Conservation (phyloP, 2,329 filamentous ascomycete species). For the Teratosphaeria zuluensis region DNA sequence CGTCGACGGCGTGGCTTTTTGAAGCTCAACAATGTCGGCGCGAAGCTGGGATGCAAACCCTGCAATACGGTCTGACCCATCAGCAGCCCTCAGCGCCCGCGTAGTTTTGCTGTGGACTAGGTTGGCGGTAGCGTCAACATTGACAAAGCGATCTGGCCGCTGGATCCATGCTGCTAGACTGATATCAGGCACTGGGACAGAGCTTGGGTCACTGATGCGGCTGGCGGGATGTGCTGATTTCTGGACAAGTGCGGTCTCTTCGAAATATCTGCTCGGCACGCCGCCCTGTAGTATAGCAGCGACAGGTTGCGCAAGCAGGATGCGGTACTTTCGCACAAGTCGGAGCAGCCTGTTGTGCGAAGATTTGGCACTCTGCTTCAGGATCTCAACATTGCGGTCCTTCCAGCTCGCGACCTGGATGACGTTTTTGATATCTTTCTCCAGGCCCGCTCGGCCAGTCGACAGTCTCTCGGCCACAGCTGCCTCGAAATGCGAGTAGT, state of each 20-base stretch:
- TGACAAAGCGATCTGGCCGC: conserved; percentile 57
- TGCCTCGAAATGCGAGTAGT: conserved; percentile 62
- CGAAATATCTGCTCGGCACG: background rate
- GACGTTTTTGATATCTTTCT: conserved; percentile 89
- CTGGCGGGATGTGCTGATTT: background rate
- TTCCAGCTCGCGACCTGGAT: conserved; percentile 94
- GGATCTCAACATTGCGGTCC: conserved; percentile 84
- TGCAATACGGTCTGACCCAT: conserved; percentile 41
- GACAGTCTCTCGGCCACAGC: conserved; percentile 55
- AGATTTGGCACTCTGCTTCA: conserved; percentile 78
- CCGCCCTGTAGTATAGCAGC: conserved; percentile 42
- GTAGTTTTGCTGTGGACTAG: background rate
- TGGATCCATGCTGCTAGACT: conserved; percentile 21
- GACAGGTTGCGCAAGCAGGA: conserved; percentile 66
- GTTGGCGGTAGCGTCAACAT: conserved; percentile 44
- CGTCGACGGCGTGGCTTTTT: conserved; percentile 67
- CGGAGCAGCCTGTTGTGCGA: conserved; percentile 91
- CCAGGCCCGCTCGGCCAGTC: conserved; percentile 62
- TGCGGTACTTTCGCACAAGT: conserved; percentile 80
- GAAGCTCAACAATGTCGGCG: conserved; percentile 60
- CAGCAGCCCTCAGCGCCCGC: background rate
- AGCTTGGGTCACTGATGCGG: background rate
- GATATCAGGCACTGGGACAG: background rate
- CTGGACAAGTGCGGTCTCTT: background rate
- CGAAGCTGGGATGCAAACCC: conserved; percentile 61